Percentiles rank a stretch among this genome's conserved stretches.
Evolutionary conservation across 768 basidiomycete genomes (phyloP).

Genomic region (Russula dissimulans): DNA sequence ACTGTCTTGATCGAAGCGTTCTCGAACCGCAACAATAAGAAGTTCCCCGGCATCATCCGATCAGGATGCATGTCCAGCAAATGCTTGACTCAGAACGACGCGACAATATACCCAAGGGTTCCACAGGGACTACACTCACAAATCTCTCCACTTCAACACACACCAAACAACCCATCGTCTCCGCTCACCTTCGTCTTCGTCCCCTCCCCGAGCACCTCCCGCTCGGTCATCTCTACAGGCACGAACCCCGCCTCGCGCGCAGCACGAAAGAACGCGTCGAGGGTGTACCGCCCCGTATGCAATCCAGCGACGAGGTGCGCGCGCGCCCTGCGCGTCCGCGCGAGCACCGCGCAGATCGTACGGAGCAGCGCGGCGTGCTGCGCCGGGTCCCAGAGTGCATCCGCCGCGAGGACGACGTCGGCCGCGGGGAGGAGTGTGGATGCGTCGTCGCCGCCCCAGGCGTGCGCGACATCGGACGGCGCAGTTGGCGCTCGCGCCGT

Average conservation of each 20-base stretch:
- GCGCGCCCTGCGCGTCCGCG: constrained; percentile 36
- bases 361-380: constrained; percentile 45
- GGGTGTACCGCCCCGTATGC: constrained; percentile 68
- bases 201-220: constrained; percentile 33
- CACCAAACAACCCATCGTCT: constrained; percentile 69
- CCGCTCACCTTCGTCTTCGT: constrained; percentile 58
- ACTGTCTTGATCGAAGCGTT: too few species aligned
- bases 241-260: constrained; percentile 35
- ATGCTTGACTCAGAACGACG: too few species aligned
- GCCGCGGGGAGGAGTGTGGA: constrained; percentile 22
- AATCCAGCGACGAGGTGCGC: constrained; percentile 62
- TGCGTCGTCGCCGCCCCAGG: constrained; percentile 50
- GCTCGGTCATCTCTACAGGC: constrained; percentile 40
- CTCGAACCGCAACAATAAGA: too few species aligned
- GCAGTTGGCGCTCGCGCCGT: constrained; percentile 41
- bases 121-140: not conserved
- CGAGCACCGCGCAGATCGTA: constrained; percentile 42
- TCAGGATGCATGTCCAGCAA: too few species aligned
- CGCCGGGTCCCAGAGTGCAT: constrained; percentile 71
- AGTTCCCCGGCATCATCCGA: too few species aligned
- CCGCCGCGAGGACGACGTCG: constrained; percentile 62
- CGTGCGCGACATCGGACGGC: constrained; percentile 47
- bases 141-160: constrained; percentile 12
- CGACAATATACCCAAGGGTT: too few species aligned
- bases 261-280: constrained; percentile 47